Conservation (phyloP, 148 eudicot genomes). For the Nepenthes gracilis region DNA sequence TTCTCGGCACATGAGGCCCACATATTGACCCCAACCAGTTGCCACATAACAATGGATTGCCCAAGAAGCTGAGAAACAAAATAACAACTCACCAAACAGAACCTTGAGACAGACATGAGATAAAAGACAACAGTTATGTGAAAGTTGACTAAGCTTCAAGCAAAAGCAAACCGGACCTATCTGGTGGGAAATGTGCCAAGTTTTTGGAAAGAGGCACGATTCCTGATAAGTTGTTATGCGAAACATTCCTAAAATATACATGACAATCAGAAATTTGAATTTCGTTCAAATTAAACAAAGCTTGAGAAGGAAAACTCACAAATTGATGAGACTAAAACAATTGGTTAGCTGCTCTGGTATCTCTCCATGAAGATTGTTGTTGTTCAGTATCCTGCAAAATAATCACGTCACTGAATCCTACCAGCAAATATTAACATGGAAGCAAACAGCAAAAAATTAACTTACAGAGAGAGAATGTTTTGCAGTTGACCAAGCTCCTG, state of each 20-base stretch:
- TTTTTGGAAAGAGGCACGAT: slow-evolving; percentile 28
- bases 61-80: slow-evolving; percentile 38
- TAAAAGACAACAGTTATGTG: no score
- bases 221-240: slow-evolving; percentile 59
- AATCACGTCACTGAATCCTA: background rate
- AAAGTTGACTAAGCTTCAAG: background rate
- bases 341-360: slow-evolving; percentile 47
- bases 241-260: slow-evolving; percentile 37
- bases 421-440: no score
- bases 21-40: slow-evolving; percentile 67
- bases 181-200: slow-evolving; percentile 43
- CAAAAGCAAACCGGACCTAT: slow-evolving; percentile 26
- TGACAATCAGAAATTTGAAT: slow-evolving; percentile 1
- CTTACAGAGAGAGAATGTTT: slow-evolving; percentile 45
- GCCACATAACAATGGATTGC: slow-evolving; percentile 55
- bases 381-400: slow-evolving; percentile 37
- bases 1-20: slow-evolving; percentile 24
- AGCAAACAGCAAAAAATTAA: background rate
- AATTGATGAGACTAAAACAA: slow-evolving; percentile 43
- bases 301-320: slow-evolving; percentile 29
- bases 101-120: background rate
- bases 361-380: slow-evolving; percentile 40
- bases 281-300: background rate
- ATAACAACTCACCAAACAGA: background rate
- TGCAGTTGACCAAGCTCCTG: slow-evolving; percentile 55